Base-by-base conservation (phyloP, 192 early-diverging fungal genomes). In the Entomortierella parvispora region DNA sequence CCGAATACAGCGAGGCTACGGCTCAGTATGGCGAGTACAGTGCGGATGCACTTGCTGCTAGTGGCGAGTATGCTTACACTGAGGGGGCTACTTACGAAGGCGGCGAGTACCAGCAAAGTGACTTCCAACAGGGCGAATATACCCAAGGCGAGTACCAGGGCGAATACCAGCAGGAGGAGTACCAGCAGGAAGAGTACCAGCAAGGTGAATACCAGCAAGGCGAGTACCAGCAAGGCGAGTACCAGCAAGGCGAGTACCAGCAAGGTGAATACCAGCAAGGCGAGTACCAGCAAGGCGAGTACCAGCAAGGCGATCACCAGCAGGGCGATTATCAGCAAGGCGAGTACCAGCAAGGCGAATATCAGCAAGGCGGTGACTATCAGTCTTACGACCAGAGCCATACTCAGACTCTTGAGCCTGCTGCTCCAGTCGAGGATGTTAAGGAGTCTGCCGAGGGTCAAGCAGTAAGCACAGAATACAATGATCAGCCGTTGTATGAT, bases 111-210 rank as follows among this genome's bases (percentile, higher is more conserved):
- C 23, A 25, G 11, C 57, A 58, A 52, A 25, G 18, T 28, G 20
- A 26, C 18, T 52, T 3, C 50, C 50, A 26, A 28, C 50, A 23
- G 37, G 33, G 20, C 22, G 25, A 23, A 9, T 40, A 40, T 12
- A 40, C 37, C 12, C 37, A 40, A 12, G 37, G 37, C 12, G 26
- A 46, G 1, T 45, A 34, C n/a, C 55, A 31, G 29, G 50, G 31
- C n/a, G 31, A 56, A 14, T 49, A 5, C 47, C 47, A 49, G 31
- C 22, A 53, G 3, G 23, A 22, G 4, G 47, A 59, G n/a, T 60
- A 75, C 44, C 63, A 75, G 25, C 37, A 40, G 55, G 64, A 50
- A 17, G 50, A 75, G 11, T 75, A 66, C 58, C 67, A 61, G 20
- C 53, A 63, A 40, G 54, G 18, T 22, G 42, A 57, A n/a, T 63